These are phyloP conservation scores for Phlyctochytrium bullatum DNA, from an alignment of 192 early-diverging fungal species.

Conservation along the genomic window DNA sequence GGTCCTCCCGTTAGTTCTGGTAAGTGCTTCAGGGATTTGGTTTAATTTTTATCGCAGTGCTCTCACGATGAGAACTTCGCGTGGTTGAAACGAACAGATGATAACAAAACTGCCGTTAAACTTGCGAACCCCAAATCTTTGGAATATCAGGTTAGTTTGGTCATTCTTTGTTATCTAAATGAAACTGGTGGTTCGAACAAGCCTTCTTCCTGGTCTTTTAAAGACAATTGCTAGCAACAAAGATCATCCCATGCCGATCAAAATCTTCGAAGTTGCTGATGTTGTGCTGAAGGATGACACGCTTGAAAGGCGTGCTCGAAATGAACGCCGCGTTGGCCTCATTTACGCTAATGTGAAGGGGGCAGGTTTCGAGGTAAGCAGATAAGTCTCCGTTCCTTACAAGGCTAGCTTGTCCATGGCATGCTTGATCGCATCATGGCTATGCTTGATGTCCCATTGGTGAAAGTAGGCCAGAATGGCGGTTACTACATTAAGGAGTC, in stretches of 20 bases:
- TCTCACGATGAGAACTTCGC: slow-evolving; percentile 97
- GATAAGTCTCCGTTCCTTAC: neutral
- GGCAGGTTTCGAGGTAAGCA: slow-evolving; percentile 75
- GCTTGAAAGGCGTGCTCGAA: slow-evolving; percentile 75
- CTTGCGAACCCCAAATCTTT: slow-evolving; percentile 88
- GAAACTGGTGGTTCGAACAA: slow-evolving; percentile 90
- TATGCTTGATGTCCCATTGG: slow-evolving; percentile 65
- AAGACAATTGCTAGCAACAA: slow-evolving; percentile 92
- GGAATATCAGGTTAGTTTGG: slow-evolving; percentile 38
- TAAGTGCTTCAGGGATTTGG: slow-evolving; percentile 32
- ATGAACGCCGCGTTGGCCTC: slow-evolving; percentile 84
- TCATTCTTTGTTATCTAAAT: neutral
- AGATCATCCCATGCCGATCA: slow-evolving; percentile 79
- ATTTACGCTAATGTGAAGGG: slow-evolving; percentile 74
- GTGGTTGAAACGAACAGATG: slow-evolving; percentile 78
- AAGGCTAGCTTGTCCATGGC: slow-evolving; percentile 75
- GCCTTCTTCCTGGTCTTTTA: slow-evolving; percentile 86
- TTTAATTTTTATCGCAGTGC: slow-evolving; percentile 71
- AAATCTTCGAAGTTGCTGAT: slow-evolving; percentile 96
- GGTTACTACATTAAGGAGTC: slow-evolving; percentile 83
- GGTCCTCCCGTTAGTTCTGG: slow-evolving; percentile 88
- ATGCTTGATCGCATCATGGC: slow-evolving; percentile 86
- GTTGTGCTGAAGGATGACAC: slow-evolving; percentile 86
- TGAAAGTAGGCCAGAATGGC: slow-evolving; percentile 43
- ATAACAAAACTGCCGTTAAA: slow-evolving; percentile 71